Evolutionary conservation across 108 stramenopile genomes (phyloP).

Genomic region (Conticribra weissflogii): DNA sequence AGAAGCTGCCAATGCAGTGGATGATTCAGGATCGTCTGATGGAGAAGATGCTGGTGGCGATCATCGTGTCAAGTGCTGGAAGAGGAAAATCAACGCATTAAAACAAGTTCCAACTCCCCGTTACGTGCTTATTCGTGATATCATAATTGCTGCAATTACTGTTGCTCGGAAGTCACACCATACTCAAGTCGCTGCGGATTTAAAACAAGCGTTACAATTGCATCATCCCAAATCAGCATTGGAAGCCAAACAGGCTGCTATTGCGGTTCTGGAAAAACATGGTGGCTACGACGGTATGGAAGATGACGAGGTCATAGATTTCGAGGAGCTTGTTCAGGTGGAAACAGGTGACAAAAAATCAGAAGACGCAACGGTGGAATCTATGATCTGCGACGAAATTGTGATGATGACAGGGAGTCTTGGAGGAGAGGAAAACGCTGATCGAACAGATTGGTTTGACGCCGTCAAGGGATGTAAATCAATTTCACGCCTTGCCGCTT

Average conservation of each 20-base stretch:
- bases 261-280: constrained; percentile 65
- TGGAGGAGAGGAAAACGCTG: constrained; percentile 72
- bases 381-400: constrained; percentile 70
- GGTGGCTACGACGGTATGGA: constrained; percentile 67
- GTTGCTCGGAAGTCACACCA: constrained; percentile 80
- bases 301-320: constrained; percentile 63
- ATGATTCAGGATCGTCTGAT: constrained; percentile 64
- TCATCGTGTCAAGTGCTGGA: constrained; percentile 65
- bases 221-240: constrained; percentile 68
- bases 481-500: constrained; percentile 67
- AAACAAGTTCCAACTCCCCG: constrained; percentile 49
- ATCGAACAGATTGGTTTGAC: constrained; percentile 77
- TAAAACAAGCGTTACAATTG: constrained; percentile 66
- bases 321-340: constrained; percentile 51
- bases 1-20: constrained; percentile 68
- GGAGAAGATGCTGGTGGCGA: constrained; percentile 56
- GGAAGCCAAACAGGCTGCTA: constrained; percentile 65
- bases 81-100: constrained; percentile 67
- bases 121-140: constrained; percentile 60
- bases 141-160: constrained; percentile 73
- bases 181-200: constrained; percentile 64
- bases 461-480: constrained; percentile 72
- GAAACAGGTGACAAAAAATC: constrained; percentile 32
- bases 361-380: constrained; percentile 47
- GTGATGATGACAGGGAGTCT: constrained; percentile 72